Evolutionary conservation across 1,139 yeast genomes (phyloP), one percentile per base, ranked within the genome.

Genomic region (Pichia sp.): DNA sequence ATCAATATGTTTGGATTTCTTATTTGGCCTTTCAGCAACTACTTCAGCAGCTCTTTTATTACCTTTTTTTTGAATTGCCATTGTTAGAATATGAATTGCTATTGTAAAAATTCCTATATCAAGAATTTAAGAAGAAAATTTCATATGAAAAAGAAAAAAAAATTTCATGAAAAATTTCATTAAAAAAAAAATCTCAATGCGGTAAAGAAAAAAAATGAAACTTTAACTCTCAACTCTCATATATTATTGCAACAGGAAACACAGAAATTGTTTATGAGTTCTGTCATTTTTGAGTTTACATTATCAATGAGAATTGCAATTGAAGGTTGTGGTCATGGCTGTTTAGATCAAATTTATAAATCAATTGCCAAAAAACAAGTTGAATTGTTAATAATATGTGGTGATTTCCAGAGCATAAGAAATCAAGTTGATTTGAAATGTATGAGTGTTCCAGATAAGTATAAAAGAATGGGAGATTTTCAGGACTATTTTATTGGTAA

Each of bases 241-340:
- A 16, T 16, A 16, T 16, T 16, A 16, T 16, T 16, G 16, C 16
- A 16, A 16, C 16, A 16, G 16, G 16, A 16, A 16, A 16, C 16
- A 16, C 16, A 16, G 16, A 16, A 16, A 16, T 16, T 16, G 16
- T 16, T 16, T 16, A 16, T 16, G 16, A 16, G 16, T 16, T 16
- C 16, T 16, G 16, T 16, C 16, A 16, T 16, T 16, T 16, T 16
- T 16, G 16, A 1, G 16, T 16, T 16, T 16, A 16, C 16, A 16
- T 16, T 16, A 16, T 16, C 16, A 38, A 51, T 60, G 52, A 55
- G 41, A 37, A 54, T 89, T 12, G 96, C 95, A 6, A 73, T 89
- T 0, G 92, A 87, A 58, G 99, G 99, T 22, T 92, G 99, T 61
- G 82, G 96, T 52, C 99, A 92, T 62, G 97, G 98, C 2, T 81